Evolutionary conservation across 768 basidiomycete genomes (phyloP), one percentile per base, ranked within the genome.

Genomic region (Russula earlei): DNA sequence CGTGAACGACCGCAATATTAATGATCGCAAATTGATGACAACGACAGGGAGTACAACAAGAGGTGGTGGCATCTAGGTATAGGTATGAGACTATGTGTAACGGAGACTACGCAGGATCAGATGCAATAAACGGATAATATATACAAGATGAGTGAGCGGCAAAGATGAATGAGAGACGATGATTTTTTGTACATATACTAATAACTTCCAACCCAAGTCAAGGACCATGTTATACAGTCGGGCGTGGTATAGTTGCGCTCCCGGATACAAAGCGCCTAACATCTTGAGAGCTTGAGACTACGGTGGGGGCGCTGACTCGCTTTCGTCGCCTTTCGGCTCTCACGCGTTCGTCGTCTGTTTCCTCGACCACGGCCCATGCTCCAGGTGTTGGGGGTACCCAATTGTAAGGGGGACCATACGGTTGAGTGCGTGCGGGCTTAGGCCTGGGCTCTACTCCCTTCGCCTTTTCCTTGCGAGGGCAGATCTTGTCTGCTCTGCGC

Each of bases 321-420:
- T 57, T 59, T 29, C n/a, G 37, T 17, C 24, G 58, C 42, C 40
- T 34, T 22, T 12, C 38, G 3, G 15, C 17, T 5, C 19, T 20
- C 12, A 4, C 1, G 10, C 11, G 12, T 22, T 5, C 7, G 5
- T 51, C 37, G 1, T 51, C 55, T 15, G 44, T 17, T 29, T 29
- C 48, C 6, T 52, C 49, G 17, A n/a, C 40, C 31, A 49, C 58
- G n/a, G 41, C 61, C 61, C 61, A 62, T 22, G 43, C 52, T 24
- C 61, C 61, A 4, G 59, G 54, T 22, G 55, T 42, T 19, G 61
- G 61, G 0, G 61, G 61, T 24, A 36, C 48, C 55, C 55, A 56
- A 9, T 61, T 61, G 42, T 62, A 62, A 15, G 61, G 61, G 0
- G 59, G 55, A 15, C 59, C 61, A 24, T 62, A 62, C 25, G 61